These are phyloP conservation scores for Boletus tylopilopsis DNA, from an alignment of 768 basidiomycete genomes.

Conservation along the genomic window DNA sequence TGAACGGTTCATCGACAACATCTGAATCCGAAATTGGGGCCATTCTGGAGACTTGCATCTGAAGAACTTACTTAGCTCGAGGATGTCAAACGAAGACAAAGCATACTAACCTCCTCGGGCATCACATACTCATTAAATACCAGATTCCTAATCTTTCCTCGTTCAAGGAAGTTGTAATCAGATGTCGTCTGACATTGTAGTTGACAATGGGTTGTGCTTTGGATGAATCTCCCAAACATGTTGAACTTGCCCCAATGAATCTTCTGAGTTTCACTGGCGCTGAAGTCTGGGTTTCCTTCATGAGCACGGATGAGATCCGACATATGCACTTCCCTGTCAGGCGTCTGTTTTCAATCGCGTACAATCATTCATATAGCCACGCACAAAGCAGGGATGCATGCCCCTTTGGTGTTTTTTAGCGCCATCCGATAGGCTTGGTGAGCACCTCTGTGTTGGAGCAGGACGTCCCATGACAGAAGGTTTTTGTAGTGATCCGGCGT, in stretches of 20 bases:
- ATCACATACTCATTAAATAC: conserved; percentile 58
- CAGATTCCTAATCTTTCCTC: conserved; percentile 50
- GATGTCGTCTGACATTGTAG: conserved; percentile 57
- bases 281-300: conserved; percentile 76
- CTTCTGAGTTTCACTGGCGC: conserved; percentile 57
- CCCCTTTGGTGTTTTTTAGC: conserved; percentile 76
- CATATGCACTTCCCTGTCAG: conserved; percentile 81
- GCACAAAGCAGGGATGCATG: conserved; percentile 84
- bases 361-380: conserved; percentile 22
- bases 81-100: neutral
- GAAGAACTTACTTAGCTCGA: conserved; percentile 5
- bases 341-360: conserved; percentile 9
- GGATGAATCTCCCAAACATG: conserved; percentile 85
- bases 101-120: conserved; percentile 57
- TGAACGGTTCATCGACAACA: conserved; percentile 41
- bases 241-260: conserved; percentile 98
- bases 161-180: conserved; percentile 62
- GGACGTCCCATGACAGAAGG: conserved; percentile 77
- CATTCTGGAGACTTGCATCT: conserved; percentile 69
- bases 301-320: conserved; percentile 86
- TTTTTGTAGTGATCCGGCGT: conserved; percentile 71
- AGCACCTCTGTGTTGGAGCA: conserved; percentile 76
- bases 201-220: conserved; percentile 75
- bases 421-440: conserved; percentile 92
- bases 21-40: conserved; percentile 44